Percentiles rank a stretch among this genome's conserved stretches.
Conservation (phyloP, 257 asterid species). For the Rauvolfia tetraphylla region DNA sequence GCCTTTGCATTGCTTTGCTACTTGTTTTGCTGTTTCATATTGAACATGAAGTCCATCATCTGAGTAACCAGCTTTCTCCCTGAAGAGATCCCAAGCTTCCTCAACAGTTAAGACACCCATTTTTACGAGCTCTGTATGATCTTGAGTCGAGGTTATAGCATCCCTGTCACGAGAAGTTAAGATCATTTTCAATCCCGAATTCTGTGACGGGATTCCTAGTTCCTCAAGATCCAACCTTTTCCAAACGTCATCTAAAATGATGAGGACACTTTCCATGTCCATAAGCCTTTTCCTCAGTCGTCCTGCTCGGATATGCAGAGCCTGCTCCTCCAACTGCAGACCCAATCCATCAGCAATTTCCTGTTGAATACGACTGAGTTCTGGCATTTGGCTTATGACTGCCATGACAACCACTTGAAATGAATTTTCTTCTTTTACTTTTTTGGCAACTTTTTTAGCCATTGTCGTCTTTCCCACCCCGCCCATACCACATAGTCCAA, state of each 20-base stretch:
- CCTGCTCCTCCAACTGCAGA: not conserved
- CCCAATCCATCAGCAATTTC: not conserved
- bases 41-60: not conserved
- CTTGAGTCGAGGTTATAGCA: not conserved
- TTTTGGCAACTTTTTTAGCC: no score
- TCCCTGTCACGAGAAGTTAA: conserved; percentile 6
- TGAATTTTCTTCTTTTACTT: no score
- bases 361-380: no score
- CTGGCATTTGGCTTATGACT: no score
- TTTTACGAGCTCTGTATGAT: not conserved
- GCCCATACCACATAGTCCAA: no score
- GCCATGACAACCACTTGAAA: no score
- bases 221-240: conserved; percentile 1
- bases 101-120: conserved; percentile 6
- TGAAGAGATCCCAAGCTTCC: conserved; percentile 28
- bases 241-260: conserved; percentile 33
- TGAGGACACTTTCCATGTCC: not conserved
- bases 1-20: conserved; percentile 16
- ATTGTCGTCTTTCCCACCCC: no score
- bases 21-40: not conserved
- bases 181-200: conserved; percentile 13
- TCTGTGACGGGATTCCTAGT: conserved; percentile 17
- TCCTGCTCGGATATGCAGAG: not conserved
- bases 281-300: not conserved
- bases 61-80: conserved; percentile 1